These are phyloP conservation scores for Hypoxylon lienhwacheense DNA, from an alignment of 495 filamentous ascomycete species.

Conservation along the genomic window DNA sequence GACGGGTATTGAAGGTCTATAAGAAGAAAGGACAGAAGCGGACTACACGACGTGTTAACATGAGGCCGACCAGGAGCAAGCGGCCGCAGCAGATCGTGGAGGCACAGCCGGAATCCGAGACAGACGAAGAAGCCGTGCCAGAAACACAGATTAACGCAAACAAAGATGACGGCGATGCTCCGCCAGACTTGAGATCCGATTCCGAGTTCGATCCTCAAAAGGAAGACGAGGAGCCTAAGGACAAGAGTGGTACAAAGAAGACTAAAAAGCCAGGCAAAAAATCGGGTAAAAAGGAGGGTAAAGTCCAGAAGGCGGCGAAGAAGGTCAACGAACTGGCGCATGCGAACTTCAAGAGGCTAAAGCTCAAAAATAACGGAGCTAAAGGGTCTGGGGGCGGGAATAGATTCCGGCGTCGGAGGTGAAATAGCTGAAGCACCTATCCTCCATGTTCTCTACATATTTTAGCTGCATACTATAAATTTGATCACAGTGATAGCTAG, in stretches of 20 bases:
- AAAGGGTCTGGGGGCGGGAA: constrained; percentile 55
- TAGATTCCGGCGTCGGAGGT: constrained; percentile 50
- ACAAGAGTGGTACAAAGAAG: constrained; percentile 38
- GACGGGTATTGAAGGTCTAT: constrained; percentile 62
- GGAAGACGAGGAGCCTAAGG: constrained; percentile 44
- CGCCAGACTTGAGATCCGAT: constrained; percentile 28
- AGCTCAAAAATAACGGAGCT: constrained; percentile 65
- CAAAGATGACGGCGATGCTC: constrained; percentile 22
- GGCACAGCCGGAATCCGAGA: constrained; percentile 21
- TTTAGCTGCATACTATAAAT: no score
- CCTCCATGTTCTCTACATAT: no score
- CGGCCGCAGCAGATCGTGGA: constrained; percentile 44
- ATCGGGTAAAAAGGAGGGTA: constrained; percentile 48
- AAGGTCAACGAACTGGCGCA: constrained; percentile 76
- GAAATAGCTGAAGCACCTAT: background rate
- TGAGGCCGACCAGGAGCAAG: constrained; percentile 56
- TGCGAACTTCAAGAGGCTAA: constrained; percentile 80
- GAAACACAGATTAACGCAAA: constrained; percentile 49
- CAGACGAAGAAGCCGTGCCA: constrained; percentile 38
- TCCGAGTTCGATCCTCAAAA: constrained; percentile 27
- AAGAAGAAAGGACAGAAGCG: constrained; percentile 95
- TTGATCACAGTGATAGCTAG: no score
- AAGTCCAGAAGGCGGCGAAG: constrained; percentile 59
- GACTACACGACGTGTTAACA: constrained; percentile 75
- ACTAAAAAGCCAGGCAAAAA: constrained; percentile 40